Conservation (phyloP, 768 basidiomycete species). For the Amyloporia xantha region DNA sequence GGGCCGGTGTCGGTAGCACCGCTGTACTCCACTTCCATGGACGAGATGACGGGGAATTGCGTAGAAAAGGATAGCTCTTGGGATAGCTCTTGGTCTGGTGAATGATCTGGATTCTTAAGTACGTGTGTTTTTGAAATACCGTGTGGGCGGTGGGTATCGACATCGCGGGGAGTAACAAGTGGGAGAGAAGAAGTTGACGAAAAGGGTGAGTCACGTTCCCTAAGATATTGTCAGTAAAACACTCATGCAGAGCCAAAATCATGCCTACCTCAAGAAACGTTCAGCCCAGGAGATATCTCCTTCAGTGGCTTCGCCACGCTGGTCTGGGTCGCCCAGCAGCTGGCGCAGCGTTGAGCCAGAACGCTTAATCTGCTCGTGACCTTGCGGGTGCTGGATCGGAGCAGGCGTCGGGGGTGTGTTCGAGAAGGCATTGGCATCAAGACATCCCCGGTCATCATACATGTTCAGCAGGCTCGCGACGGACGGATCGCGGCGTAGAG, state of each 20-base stretch:
- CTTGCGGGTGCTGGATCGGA: slow-evolving; percentile 21
- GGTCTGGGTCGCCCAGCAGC: slow-evolving; percentile 51
- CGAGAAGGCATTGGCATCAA: slow-evolving; percentile 57
- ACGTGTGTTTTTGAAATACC: neutral
- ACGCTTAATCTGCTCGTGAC: slow-evolving; percentile 48
- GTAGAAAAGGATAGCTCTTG: slow-evolving; percentile 22
- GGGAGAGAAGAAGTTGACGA: slow-evolving; percentile 40
- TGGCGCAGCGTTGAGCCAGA: slow-evolving; percentile 72
- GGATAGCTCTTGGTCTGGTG: neutral
- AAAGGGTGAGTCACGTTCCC: slow-evolving; percentile 31
- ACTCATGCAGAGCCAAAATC: too few species aligned
- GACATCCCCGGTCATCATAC: slow-evolving; percentile 67
- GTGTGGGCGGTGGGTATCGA: slow-evolving; percentile 21
- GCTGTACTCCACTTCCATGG: slow-evolving; percentile 72
- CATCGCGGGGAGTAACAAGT: slow-evolving; percentile 41
- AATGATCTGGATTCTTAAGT: neutral
- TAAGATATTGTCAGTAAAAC: too few species aligned
- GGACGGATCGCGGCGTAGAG: slow-evolving; percentile 70
- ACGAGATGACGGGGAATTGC: slow-evolving; percentile 51
- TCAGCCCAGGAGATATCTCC: slow-evolving; percentile 87
- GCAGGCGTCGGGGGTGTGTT: slow-evolving; percentile 40
- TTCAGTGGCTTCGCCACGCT: slow-evolving; percentile 38
- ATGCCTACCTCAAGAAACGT: slow-evolving; percentile 55
- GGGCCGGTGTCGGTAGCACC: slow-evolving; percentile 39
- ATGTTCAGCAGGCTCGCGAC: slow-evolving; percentile 66